Conservation (phyloP, 139 green algal genomes). For the Bryopsis sp. region DNA sequence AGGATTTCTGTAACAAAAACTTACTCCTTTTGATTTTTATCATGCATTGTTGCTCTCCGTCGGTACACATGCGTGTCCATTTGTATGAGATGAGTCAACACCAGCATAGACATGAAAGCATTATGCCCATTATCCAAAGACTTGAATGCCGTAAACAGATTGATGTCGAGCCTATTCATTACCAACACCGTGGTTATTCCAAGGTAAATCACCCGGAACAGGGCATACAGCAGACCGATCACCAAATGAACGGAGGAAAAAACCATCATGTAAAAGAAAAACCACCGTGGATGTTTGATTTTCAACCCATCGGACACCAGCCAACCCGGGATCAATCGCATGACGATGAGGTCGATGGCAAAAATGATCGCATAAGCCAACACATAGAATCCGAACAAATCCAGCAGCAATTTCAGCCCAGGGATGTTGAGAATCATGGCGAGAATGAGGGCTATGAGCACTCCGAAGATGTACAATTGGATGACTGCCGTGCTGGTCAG, state of each 20-base stretch:
- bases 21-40: too few species aligned
- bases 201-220: background rate
- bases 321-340: background rate
- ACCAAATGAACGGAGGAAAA: constrained; percentile 1
- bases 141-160: constrained; percentile 8
- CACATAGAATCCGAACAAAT: background rate
- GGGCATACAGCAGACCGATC: background rate
- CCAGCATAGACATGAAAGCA: constrained; percentile 20
- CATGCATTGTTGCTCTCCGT: too few species aligned
- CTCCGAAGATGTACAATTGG: constrained; percentile 15
- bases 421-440: constrained; percentile 13
- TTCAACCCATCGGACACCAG: constrained; percentile 4
- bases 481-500: constrained; percentile 17
- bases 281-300: background rate
- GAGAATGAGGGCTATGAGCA: background rate
- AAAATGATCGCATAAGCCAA: constrained; percentile 1
- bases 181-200: background rate
- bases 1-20: too few species aligned
- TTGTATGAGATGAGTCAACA: constrained; percentile 14
- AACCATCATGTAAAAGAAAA: constrained; percentile 1
- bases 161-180: constrained; percentile 9
- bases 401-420: constrained; percentile 9
- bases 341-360: background rate
- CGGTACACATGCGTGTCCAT: too few species aligned
- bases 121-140: constrained; percentile 18